A percentile compares a stretch with the other conserved stretches of the same genome.
Evolutionary conservation across 352 stramenopile genomes (phyloP).

Genomic region (Phytopythium montanum): DNA sequence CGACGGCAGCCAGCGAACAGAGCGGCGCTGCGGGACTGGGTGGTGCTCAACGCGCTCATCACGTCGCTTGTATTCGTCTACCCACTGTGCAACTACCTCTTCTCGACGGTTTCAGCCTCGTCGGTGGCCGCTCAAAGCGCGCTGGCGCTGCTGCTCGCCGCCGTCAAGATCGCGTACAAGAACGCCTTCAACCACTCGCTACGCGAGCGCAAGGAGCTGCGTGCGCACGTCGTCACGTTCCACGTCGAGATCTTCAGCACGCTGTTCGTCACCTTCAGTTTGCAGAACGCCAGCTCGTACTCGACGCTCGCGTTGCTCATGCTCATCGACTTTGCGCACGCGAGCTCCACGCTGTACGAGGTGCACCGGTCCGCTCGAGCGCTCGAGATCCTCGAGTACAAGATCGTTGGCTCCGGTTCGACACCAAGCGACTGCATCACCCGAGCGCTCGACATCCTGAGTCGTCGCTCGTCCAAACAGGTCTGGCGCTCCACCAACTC

Average conservation of each 20-base stretch:
- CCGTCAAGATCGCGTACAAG: constrained; percentile 31
- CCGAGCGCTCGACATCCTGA: too few species aligned
- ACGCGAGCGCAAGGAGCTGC: constrained; percentile 18
- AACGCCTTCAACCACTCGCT: constrained; percentile 18
- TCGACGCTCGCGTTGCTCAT: constrained; percentile 21
- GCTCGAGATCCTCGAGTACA: constrained; percentile 5
- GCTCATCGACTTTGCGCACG: constrained; percentile 17
- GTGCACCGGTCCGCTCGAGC: constrained; percentile 10
- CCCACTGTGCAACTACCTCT: constrained; percentile 23
- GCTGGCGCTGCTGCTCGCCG: constrained; percentile 20
- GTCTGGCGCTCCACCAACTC: too few species aligned
- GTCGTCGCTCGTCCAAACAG: too few species aligned
- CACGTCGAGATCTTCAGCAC: constrained; percentile 44
- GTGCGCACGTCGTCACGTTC: constrained; percentile 28
- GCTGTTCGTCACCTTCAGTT: constrained; percentile 36
- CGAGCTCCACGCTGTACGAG: constrained; percentile 14
- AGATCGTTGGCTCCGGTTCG: not conserved
- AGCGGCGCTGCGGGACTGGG: constrained; percentile 1
- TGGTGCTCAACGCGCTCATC: constrained; percentile 5
- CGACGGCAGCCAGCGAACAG: constrained; percentile 6
- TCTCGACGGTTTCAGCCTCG: constrained; percentile 9
- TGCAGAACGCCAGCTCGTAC: constrained; percentile 35
- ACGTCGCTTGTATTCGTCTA: constrained; percentile 22
- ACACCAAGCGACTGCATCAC: too few species aligned
- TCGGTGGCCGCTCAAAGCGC: constrained; percentile 3